Evolutionary conservation across 2,329 filamentous ascomycete species (phyloP), one percentile per base, ranked within the genome.

Genomic region (Malbranchea zuffiana): DNA sequence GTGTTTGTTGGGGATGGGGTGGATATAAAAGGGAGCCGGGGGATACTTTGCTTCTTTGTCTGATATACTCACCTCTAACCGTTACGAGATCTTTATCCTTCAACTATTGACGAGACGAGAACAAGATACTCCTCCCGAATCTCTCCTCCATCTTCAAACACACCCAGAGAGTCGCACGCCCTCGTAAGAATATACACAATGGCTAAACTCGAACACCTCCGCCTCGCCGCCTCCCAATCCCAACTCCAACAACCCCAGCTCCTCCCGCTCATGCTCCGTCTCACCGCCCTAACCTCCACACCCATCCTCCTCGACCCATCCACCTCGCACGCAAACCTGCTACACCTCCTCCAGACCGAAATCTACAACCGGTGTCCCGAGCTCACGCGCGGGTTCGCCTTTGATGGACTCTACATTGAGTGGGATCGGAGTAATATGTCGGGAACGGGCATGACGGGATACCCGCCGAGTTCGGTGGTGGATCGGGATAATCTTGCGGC

Each of bases 381-480:
- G 11, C 16, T 41, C 8, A 33, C 25, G n/a, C 27, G 39, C 16
- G 42, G 35, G 15, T 41, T 21, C 25, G 19, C 29, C 11, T 44
- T 44, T 17, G 42, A 41, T n/a, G 42, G 42, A 10, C 26, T 44
- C 12, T 40, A 41, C 27, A 30, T 44, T 12, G 33, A 41, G 32
- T 44, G 39, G 42, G 42, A 44, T 28, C 38, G 18, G 13, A 21
- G 30, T n/a, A 34, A 13, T 13, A n/a, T n/a, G n/a, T 30, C 37
- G 15, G 37, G 37, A 11, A 25, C 26, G 3, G 13, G 18, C 10
- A 23, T 18, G 11, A 18, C 26, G 28, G 11, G 31, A 5, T 44
- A 38, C 24, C 42, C 42, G 3, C 24, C 20, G 3, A 32, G 39
- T 16, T 41, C 42, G 10, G 17, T 25, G 10, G 32, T 44, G 30